Evolutionary conservation across 192 early-diverging fungal genomes (phyloP).

Genomic region (Cetraspora pellucida): DNA sequence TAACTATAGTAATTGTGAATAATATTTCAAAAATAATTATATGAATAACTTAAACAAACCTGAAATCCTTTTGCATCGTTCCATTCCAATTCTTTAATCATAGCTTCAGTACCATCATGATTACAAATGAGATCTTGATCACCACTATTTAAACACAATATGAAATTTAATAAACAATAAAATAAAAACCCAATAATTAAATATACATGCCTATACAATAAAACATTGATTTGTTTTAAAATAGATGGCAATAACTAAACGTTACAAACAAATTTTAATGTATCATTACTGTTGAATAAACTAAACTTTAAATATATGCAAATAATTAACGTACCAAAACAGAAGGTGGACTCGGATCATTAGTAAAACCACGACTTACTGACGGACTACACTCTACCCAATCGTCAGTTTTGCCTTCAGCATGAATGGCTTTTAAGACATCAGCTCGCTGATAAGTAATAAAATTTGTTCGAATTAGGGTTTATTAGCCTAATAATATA

Average conservation of each 20-base stretch:
- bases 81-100: constrained; percentile 73
- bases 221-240: constrained; percentile 54
- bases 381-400: constrained; percentile 69
- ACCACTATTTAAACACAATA: constrained; percentile 53
- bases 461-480: too few relatives aligned
- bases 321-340: constrained; percentile 50
- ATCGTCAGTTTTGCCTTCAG: constrained; percentile 32
- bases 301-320: not conserved
- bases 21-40: not conserved
- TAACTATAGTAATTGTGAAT: not conserved
- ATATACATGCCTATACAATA: constrained; percentile 63
- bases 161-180: not conserved
- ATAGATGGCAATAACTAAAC: constrained; percentile 65
- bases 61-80: constrained; percentile 60
- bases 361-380: constrained; percentile 49
- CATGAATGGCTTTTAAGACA: constrained; percentile 62
- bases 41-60: constrained; percentile 37
- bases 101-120: constrained; percentile 64
- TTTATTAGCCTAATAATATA: not conserved
- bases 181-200: not conserved
- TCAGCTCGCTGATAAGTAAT: constrained; percentile 40
- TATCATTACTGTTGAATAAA: not conserved
- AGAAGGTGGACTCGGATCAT: constrained; percentile 59
- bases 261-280: not conserved
- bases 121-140: constrained; percentile 85